Evolutionary conservation across 2,329 filamentous ascomycete species (phyloP), one percentile per base, ranked within the genome.

Genomic region (Dothiorella sarmentorum): DNA sequence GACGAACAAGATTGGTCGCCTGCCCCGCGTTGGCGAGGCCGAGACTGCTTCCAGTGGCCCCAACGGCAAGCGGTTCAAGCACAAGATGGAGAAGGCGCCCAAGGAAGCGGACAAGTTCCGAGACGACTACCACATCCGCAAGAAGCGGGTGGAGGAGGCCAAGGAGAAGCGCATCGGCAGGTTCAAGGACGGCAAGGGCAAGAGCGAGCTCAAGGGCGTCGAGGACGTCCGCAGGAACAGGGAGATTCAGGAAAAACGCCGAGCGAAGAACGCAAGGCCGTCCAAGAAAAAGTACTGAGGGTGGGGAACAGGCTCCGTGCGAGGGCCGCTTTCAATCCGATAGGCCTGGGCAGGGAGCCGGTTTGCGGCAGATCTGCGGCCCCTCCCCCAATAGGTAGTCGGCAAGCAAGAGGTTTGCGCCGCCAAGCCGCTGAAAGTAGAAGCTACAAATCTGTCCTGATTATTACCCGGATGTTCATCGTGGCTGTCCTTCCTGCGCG

Each of bases 71-170:
- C 81, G 86, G 62, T 96, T 88, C 79, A 90, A 88, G 78, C 94
- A 99, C 78, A 93, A 88, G 75, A 84, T 87, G 73, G 87, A 94
- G 71, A 86, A 84, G 76, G 91, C 91, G 59, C 94, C 95, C 63
- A 97, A 97, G 81, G 85, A 90, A 67, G 91, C 94, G 7, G 94
- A 99, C 79, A 93, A 89, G 76, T 93, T 84, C 74, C 83, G 94
- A 61, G 91, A 93, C 72, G 93, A 99, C 75, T 99, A 90, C 75
- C 81, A 95, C 64, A 85, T 86, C 71, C 87, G 89, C 77, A 96
- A 94, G 86, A 92, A 92, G 86, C 86, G 90, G 69, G 87, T 94
- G 17, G 85, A 86, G 15, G 91, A 91, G 70, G 92, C 93, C 44
- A 89, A 88, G 75, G 90, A 97, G 79, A 91, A 91, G 78, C 81